Evolutionary conservation across 257 asterid species (phyloP).

Genomic region (Solanum virginianum): DNA sequence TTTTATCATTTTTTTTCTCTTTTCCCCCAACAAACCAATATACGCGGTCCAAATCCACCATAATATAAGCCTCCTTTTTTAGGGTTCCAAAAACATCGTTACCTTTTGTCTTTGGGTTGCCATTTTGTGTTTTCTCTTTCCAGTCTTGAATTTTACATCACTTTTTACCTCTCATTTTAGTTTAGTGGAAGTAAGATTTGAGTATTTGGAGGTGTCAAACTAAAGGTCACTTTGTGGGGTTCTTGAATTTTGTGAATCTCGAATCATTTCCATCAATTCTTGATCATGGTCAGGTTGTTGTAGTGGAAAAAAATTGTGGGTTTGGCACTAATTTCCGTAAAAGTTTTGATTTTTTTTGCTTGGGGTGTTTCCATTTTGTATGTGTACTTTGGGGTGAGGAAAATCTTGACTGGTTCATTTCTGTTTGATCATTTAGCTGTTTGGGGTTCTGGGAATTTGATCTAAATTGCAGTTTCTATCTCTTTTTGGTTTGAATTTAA

Average conservation of each 20-base stretch:
- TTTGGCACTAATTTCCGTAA: not conserved
- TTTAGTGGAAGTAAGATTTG: not conserved
- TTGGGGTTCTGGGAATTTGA: not conserved
- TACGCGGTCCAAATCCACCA: slow-evolving; percentile 5
- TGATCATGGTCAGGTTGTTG: not conserved
- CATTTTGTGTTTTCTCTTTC: not conserved
- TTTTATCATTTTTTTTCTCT: not conserved
- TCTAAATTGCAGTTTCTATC: not conserved
- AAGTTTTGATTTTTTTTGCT: not conserved
- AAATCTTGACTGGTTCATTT: not conserved
- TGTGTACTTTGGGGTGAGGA: not conserved
- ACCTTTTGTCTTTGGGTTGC: not conserved
- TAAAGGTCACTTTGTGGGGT: not conserved
- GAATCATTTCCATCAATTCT: not conserved
- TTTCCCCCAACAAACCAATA: not conserved
- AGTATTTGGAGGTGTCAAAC: not conserved
- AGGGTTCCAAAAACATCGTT: slow-evolving; percentile 1
- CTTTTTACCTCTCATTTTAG: not conserved
- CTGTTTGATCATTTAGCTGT: not conserved
- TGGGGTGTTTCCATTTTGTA: not conserved
- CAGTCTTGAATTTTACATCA: not conserved
- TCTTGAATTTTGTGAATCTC: not conserved
- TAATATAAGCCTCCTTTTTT: not conserved
- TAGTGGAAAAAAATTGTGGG: not conserved
- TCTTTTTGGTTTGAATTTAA: not conserved